Percentiles rank a stretch among this genome's conserved stretches.
These are phyloP conservation scores for Xylaria cubensis DNA, from an alignment of 495 filamentous ascomycete genomes.

Conservation along the genomic window DNA sequence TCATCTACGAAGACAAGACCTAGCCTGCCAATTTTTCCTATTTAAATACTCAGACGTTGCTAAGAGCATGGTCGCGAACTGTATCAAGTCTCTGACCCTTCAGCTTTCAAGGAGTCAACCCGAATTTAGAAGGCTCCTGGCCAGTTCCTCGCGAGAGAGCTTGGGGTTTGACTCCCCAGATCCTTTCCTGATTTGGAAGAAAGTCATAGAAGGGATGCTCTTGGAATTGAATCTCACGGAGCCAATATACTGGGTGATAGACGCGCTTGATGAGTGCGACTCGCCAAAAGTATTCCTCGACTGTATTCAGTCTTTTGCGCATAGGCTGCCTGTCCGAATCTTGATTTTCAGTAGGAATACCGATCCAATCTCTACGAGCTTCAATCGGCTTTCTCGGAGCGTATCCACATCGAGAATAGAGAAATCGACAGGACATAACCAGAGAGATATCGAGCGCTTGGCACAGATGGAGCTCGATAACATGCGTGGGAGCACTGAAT, in stretches of 20 bases:
- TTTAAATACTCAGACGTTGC: slow-evolving; percentile 36
- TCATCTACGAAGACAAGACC: slow-evolving; percentile 31
- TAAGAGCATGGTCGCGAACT: slow-evolving; percentile 30
- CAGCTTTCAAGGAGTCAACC: slow-evolving; percentile 37
- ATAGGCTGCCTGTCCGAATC: slow-evolving; percentile 30
- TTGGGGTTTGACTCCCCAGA: slow-evolving; percentile 20
- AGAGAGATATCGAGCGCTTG: slow-evolving; percentile 36
- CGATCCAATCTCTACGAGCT: slow-evolving; percentile 27
- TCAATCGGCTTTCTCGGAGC: slow-evolving; percentile 17
- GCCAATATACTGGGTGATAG: slow-evolving; percentile 46
- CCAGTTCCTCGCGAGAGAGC: background rate
- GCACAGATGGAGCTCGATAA: slow-evolving; percentile 30
- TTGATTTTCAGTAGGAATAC: slow-evolving; percentile 33
- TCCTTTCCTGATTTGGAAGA: slow-evolving; percentile 29
- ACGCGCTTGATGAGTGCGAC: slow-evolving; percentile 47
- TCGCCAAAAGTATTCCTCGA: slow-evolving; percentile 29
- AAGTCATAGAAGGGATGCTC: slow-evolving; percentile 34
- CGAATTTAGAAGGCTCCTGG: background rate
- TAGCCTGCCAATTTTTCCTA: slow-evolving; percentile 46
- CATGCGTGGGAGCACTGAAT: slow-evolving; percentile 6
- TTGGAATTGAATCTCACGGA: slow-evolving; percentile 29
- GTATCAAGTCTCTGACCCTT: slow-evolving; percentile 42
- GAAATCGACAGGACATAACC: slow-evolving; percentile 25
- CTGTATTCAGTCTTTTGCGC: slow-evolving; percentile 23
- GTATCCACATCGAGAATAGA: slow-evolving; percentile 25